phyloP scores from a whole-genome alignment of 78 protist genomes.

The Dictyostelium intermedium region DNA sequence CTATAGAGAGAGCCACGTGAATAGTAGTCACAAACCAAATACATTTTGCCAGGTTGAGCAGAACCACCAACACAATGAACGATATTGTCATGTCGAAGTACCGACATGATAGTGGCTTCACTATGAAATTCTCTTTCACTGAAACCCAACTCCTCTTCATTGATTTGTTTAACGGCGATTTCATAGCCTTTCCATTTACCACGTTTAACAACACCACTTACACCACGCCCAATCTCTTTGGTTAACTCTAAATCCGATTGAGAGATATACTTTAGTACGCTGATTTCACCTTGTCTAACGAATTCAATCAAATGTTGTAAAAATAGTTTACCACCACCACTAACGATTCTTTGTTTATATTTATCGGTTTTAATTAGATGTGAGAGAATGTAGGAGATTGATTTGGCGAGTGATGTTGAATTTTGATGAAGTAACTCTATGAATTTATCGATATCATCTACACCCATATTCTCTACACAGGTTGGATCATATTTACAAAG shows the following conservation, averaged over 20 bases:
- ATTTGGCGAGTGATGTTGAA: background rate
- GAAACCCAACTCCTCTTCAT: constrained; percentile 39
- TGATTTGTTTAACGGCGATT: constrained; percentile 29
- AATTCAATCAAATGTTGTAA: constrained; percentile 30
- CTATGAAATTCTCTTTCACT: constrained; percentile 47
- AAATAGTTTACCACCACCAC: constrained; percentile 38
- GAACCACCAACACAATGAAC: constrained; percentile 63
- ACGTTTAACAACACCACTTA: constrained; percentile 21
- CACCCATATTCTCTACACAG: constrained; percentile 64
- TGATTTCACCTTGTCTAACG: background rate
- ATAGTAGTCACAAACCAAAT: constrained; percentile 29
- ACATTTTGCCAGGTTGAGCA: constrained; percentile 7
- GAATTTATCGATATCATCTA: constrained; percentile 34
- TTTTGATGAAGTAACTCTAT: background rate
- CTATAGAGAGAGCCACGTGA: constrained; percentile 14
- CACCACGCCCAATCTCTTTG: constrained; percentile 41
- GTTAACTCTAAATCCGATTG: constrained; percentile 1
- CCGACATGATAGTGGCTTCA: constrained; percentile 36
- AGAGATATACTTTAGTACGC: background rate
- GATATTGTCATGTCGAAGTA: constrained; percentile 31
- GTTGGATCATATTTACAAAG: constrained; percentile 42
- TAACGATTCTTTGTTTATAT: constrained; percentile 23
- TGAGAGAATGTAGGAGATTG: constrained; percentile 6
- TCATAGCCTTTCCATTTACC: constrained; percentile 34
- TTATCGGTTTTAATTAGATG: constrained; percentile 14